These are phyloP conservation scores for Platanus orientalis DNA, from an alignment of 164 flowering plant species.

Conservation along the genomic window DNA sequence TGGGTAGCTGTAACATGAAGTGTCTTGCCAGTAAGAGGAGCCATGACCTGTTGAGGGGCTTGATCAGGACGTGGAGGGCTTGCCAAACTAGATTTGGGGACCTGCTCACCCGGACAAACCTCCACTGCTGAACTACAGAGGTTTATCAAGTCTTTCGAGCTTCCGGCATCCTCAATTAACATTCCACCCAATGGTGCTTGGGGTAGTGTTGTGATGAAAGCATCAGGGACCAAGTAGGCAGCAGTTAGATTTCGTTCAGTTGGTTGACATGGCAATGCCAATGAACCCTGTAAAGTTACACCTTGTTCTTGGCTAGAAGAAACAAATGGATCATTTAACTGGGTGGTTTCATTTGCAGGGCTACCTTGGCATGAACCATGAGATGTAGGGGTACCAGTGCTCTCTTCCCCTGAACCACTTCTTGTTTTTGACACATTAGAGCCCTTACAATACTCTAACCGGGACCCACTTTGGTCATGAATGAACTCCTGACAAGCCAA, in stretches of 20 bases:
- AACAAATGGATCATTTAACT: slow-evolving; percentile 27
- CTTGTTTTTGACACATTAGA: slow-evolving; percentile 36
- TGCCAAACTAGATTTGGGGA: slow-evolving; percentile 39
- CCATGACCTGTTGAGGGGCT: slow-evolving; percentile 23
- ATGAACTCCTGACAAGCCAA: slow-evolving; percentile 24
- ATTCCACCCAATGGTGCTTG: slow-evolving; percentile 52
- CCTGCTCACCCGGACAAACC: slow-evolving; percentile 37
- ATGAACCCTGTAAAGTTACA: slow-evolving; percentile 17
- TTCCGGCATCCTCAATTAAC: slow-evolving; percentile 75
- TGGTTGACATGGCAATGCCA: slow-evolving; percentile 26
- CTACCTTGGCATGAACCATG: slow-evolving; percentile 75
- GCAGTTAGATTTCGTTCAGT: slow-evolving; percentile 30
- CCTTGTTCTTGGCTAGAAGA: slow-evolving; percentile 26
- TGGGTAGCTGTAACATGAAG: slow-evolving; percentile 30
- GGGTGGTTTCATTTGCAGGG: slow-evolving; percentile 38
- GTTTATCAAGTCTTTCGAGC: slow-evolving; percentile 73
- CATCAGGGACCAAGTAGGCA: slow-evolving; percentile 32
- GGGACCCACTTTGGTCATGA: slow-evolving; percentile 21
- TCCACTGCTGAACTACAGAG: slow-evolving; percentile 52
- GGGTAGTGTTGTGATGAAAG: slow-evolving; percentile 26
- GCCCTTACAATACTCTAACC: slow-evolving; percentile 23
- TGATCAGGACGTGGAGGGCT: slow-evolving; percentile 25
- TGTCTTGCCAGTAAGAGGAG: slow-evolving; percentile 14
- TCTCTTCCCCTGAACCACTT: slow-evolving; percentile 67
- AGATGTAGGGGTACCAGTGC: slow-evolving; percentile 67